These are phyloP conservation scores for Termitomyces sp. DNA, from an alignment of 768 basidiomycete species.

Conservation along the genomic window DNA sequence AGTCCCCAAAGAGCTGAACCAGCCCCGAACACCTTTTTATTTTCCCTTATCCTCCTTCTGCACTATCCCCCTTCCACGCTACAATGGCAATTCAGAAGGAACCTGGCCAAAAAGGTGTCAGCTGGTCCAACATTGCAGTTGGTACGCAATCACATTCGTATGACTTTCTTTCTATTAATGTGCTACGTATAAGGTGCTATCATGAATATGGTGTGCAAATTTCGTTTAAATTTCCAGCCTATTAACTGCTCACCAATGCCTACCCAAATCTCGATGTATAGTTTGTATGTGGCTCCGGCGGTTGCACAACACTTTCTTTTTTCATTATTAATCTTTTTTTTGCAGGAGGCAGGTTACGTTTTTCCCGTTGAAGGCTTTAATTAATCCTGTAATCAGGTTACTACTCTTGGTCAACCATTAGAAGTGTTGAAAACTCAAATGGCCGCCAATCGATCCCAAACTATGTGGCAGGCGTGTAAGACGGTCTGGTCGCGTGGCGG, in stretches of 20 bases:
- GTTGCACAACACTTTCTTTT: neutral
- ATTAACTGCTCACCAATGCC: neutral
- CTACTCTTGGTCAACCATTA: slow-evolving; percentile 95
- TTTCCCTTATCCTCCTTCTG: slow-evolving; percentile 15
- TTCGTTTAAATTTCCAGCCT: neutral
- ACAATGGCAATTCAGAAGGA: slow-evolving; percentile 78
- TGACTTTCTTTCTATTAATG: slow-evolving; percentile 14
- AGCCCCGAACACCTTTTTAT: slow-evolving; percentile 14
- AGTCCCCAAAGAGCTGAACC: slow-evolving; percentile 18
- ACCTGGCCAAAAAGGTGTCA: slow-evolving; percentile 88
- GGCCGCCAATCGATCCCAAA: slow-evolving; percentile 93
- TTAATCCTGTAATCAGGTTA: slow-evolving; percentile 55
- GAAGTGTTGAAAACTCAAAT: slow-evolving; percentile 99
- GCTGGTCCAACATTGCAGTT: slow-evolving; percentile 94
- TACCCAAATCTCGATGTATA: slow-evolving; percentile 12
- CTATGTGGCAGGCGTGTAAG: slow-evolving; percentile 80
- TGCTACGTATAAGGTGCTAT: slow-evolving; percentile 62
- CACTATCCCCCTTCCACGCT: slow-evolving; percentile 13
- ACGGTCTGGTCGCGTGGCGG: slow-evolving; percentile 94
- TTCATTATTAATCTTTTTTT: neutral
- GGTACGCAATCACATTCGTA: slow-evolving; percentile 44
- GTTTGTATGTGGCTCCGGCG: slow-evolving; percentile 43
- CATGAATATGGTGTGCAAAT: slow-evolving; percentile 88
- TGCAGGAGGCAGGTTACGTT: slow-evolving; percentile 63
- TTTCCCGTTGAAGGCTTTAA: neutral